Base-by-base conservation (phyloP, 345 rosid genomes). In the Erucastrum elatum region DNA sequence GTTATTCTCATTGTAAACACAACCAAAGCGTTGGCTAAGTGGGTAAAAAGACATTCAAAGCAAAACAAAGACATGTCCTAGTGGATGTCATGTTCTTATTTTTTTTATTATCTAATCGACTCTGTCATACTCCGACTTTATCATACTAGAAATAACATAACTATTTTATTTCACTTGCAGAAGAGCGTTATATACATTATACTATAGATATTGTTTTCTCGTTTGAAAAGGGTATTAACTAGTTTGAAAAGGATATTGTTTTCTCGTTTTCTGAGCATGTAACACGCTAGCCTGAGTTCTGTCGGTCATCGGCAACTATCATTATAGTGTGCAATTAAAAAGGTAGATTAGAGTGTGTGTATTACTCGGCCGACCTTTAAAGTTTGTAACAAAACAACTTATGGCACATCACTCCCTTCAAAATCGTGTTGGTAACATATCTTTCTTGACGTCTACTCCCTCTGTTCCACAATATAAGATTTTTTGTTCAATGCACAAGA, bases 21-120 rank as follows among this genome's bases (percentile, higher is more conserved):
- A 21, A 21, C 21, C 21, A 21, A 21, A 21, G 21, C 21, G 21
- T 21, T 21, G n/a, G n/a, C n/a, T n/a, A n/a, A n/a, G n/a, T n/a
- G n/a, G n/a, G n/a, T n/a, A 21, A 21, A 21, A 21, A 21, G 21
- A 21, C 21, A 21, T 21, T 21, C 21, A 21, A 21, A 21, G 21
- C 21, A 21, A 21, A 21, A 21, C 21, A 21, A 21, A 21, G 21
- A 21, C 21, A 21, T 21, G 21, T 21, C 66, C 12, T 11, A 64
- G 81, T 71, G 76, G 81, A 71, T 78, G 81, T 71, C 81, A 71
- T 78, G 81, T 65, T 78, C 21, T 12, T 65, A 16, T 27, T 33
- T 25, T 13, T 53, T 31, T 9, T 8, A 34, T 58, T 9, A 41
- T 67, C 60, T 69, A 49, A 25, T 46, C 53, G 69, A 33, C 33